Conservation (phyloP, 2,329 filamentous ascomycete genomes). For the Colletotrichum tofieldiae region DNA sequence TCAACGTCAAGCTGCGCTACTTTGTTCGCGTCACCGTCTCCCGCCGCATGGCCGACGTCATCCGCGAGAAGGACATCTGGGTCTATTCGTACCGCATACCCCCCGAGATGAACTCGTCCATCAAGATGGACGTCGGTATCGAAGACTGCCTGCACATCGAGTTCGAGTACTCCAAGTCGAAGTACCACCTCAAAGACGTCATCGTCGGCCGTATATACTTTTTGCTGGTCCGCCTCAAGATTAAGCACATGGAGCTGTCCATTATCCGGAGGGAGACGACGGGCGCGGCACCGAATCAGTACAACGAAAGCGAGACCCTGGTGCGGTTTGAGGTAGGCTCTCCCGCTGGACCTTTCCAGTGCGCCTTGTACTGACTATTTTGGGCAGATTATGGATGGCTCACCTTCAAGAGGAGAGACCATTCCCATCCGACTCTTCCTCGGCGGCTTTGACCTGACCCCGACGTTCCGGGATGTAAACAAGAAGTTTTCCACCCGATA, state of each 20-base stretch:
- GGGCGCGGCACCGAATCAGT: slow-evolving; percentile 96
- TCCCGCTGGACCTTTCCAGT: neutral
- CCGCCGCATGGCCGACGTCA: slow-evolving; percentile 96
- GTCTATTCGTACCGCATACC: slow-evolving; percentile 99
- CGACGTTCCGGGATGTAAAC: slow-evolving; percentile 99
- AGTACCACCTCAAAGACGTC: slow-evolving; percentile 99
- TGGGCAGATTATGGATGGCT: slow-evolving; percentile 94
- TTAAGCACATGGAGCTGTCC: slow-evolving; percentile 99
- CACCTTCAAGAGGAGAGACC: slow-evolving; percentile 93
- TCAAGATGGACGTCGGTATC: slow-evolving; percentile 99
- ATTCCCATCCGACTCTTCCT: slow-evolving; percentile 98
- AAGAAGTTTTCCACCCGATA: slow-evolving; percentile 99
- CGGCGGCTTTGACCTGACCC: slow-evolving; percentile 96
- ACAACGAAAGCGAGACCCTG: slow-evolving; percentile 98
- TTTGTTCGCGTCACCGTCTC: slow-evolving; percentile 98
- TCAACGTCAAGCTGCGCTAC: slow-evolving; percentile 99
- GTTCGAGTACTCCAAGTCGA: slow-evolving; percentile 99
- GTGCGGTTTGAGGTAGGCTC: slow-evolving; percentile 88
- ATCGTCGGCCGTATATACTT: slow-evolving; percentile 99
- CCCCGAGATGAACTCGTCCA: slow-evolving; percentile 96
- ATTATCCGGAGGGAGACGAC: slow-evolving; percentile 98
- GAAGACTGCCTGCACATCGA: slow-evolving; percentile 99
- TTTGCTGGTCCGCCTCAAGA: slow-evolving; percentile 95
- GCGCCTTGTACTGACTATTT: slow-evolving; percentile 24
- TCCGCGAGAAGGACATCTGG: slow-evolving; percentile 99